Base-by-base conservation (phyloP, 2,329 filamentous ascomycete genomes). In the Cordyceps militaris region DNA sequence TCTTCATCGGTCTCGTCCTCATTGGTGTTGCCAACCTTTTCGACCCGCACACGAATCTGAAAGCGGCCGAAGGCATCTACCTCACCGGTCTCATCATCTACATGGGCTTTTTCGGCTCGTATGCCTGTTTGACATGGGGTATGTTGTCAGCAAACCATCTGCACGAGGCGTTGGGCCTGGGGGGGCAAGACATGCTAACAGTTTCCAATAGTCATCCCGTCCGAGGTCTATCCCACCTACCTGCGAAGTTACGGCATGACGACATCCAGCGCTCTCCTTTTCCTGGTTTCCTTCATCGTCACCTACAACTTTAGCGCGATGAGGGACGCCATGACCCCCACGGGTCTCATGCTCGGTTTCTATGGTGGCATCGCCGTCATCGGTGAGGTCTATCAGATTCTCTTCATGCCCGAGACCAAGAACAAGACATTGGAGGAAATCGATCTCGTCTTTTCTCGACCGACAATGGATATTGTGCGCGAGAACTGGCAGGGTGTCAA, bases 331-430 rank as follows among this genome's bases (percentile, higher is more conserved):
- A 87, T 90, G 79, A 81, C 77, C 8, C 76, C 72, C 34, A 88
- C 84, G 1, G 86, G 87, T 10, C 74, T 89, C 0, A 76, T 81
- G 0, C 77, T 89, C 0, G 87, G 87, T 3, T 89, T 90, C 71
- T 90, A 88, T 68, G 86, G 87, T 4, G 87, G 87, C 16, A 89
- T 89, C 56, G 86, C 86, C 0, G 78, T 87, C 0, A 10, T 89
- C 0, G 87, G 85, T 13, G 87, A 85, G 80, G 74, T 88, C 63
- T 89, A 89, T 69, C 86, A 89, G 71, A 75, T 89, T 48, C 67
- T 89, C 51, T 89, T 89, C 72, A 89, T 89, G 87, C 86, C 85
- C 0, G 85, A 89, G 74, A 89, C 86, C 3, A 88, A 88, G 75
- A 82, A 85, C 68, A 80, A 79, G 70, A 77, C 73, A 3, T 78